Conservation (phyloP, 179 eudicot genomes). For the Monotropa hypopitys region DNA sequence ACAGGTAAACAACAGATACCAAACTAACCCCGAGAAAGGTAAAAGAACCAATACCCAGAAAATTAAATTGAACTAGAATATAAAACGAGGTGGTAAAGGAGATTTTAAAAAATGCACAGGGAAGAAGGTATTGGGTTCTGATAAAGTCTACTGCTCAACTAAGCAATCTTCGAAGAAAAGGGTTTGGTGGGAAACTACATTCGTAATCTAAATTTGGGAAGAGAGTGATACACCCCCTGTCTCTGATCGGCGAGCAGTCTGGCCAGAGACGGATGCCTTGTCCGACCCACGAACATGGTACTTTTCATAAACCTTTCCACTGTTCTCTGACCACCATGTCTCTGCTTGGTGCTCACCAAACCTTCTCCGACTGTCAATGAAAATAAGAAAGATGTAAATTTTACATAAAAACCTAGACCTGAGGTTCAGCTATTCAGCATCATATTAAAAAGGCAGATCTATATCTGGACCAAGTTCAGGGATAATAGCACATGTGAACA, state of each 20-base stretch:
- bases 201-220: slow-evolving; percentile 26
- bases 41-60: background rate
- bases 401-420: background rate
- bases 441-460: background rate
- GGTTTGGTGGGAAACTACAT: slow-evolving; percentile 2
- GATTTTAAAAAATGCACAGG: background rate
- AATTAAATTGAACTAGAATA: slow-evolving; percentile 1
- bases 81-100: background rate
- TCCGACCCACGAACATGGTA: slow-evolving; percentile 81
- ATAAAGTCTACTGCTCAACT: slow-evolving; percentile 5
- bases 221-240: slow-evolving; percentile 50
- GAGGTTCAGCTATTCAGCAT: background rate
- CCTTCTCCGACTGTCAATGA: slow-evolving; percentile 70
- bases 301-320: slow-evolving; percentile 78
- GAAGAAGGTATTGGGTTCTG: background rate
- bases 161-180: background rate
- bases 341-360: slow-evolving; percentile 99
- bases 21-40: background rate
- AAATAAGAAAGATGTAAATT: slow-evolving; percentile 2
- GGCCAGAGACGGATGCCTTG: slow-evolving; percentile 60
- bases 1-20: background rate
- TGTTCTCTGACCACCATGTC: slow-evolving; percentile 99
- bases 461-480: background rate
- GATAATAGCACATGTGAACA: background rate
- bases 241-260: slow-evolving; percentile 55